Evolutionary conservation across 305 asterid genomes (phyloP).

Genomic region (Petunia hybrid): DNA sequence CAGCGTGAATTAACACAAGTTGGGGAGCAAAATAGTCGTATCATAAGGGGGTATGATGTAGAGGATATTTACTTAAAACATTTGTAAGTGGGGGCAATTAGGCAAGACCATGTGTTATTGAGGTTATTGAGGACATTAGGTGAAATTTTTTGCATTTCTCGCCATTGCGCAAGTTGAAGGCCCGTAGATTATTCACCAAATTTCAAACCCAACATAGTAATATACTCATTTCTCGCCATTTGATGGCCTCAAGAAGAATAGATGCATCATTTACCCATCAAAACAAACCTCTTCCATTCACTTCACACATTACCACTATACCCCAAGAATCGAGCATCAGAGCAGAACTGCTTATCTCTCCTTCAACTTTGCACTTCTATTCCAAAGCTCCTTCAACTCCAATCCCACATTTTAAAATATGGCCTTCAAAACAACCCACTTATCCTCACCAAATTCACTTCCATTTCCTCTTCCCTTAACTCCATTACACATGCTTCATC

Average conservation of each 20-base stretch:
- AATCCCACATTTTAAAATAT: slow-evolving; percentile 59
- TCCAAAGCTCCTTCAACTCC: slow-evolving; percentile 67
- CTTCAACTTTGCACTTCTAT: slow-evolving; percentile 68
- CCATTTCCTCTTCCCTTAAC: slow-evolving; percentile 61
- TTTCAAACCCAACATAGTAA: neutral
- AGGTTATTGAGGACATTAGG: no score
- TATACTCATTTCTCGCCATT: slow-evolving; percentile 12
- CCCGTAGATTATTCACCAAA: no score
- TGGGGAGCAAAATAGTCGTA: no score
- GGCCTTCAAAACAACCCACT: slow-evolving; percentile 67
- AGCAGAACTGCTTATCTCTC: slow-evolving; percentile 68
- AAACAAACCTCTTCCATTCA: slow-evolving; percentile 34
- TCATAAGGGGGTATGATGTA: no score
- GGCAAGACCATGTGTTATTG: no score
- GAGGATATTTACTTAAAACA: no score
- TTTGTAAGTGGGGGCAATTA: no score
- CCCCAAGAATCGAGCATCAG: slow-evolving; percentile 57
- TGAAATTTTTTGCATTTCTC: no score
- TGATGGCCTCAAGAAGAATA: slow-evolving; percentile 21
- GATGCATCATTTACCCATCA: slow-evolving; percentile 40
- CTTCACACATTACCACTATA: slow-evolving; percentile 15
- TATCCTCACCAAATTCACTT: slow-evolving; percentile 72
- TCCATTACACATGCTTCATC: slow-evolving; percentile 64
- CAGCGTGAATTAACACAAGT: no score
- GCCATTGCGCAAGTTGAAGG: no score